Base-by-base conservation (phyloP, 1,139 yeast genomes). In the Suhomyces chickasaworum region DNA sequence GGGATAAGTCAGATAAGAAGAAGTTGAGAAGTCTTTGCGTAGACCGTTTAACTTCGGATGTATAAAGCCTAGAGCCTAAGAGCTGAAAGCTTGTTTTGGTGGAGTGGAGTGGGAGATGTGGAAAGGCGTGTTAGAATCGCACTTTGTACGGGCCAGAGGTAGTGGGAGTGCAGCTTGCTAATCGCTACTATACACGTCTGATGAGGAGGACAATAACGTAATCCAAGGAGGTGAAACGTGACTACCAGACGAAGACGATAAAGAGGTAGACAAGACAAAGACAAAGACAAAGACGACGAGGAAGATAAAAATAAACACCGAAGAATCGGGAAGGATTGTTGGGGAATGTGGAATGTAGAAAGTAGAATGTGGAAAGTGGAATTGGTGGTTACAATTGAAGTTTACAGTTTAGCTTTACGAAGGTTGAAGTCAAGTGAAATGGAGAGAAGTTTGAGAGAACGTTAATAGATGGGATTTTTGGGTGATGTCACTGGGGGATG, bases 51-150 rank as follows among this genome's bases (percentile, higher is more conserved):
- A 3, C 13, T 25, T 10, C n/a, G 29, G 29, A 25, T 25, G 29
- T 3, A 25, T 25, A 25, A 25, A 25, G 29, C 29, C 29, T 25
- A 13, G 29, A 25, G 29, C 29, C 29, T 25, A 13, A 12, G n/a
- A 12, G 13, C 29, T 10, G 29, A 12, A 25, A 25, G 29, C 29
- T 25, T 25, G n/a, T 4, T 4, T 25, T n/a, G 29, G 29, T 25
- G 29, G 12, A 25, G 29, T 25, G 37, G 21, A 15, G 18, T 12
- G 17, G 29, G 37, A 22, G 27, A 22, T 35, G 37, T 35, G 37
- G 37, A 33, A 21, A 22, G 25, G 25, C 27, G 37, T 21, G 37
- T 21, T 35, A 8, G 25, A 22, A 35, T 35, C 37, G 37, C 37
- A 35, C 37, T 35, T 21, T n/a, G 37, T 21, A 16, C 12, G 29